A percentile compares a stretch with the other conserved stretches of the same genome.
Evolutionary conservation across 2,329 filamentous ascomycete species (phyloP).

Genomic region (Stagonosporopsis cucurbitacearum): DNA sequence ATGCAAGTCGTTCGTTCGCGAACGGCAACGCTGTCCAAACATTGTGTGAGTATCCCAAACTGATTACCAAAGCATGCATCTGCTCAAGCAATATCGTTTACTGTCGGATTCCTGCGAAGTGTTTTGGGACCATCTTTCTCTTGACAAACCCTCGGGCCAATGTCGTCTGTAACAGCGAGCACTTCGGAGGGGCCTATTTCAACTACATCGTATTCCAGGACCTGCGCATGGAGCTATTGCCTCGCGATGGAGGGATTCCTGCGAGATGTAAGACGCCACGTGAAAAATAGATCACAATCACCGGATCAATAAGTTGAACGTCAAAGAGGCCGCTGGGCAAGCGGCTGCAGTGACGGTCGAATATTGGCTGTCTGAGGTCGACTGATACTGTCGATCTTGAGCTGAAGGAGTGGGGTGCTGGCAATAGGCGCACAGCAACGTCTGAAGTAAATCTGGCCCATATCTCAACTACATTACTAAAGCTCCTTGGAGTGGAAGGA

Average conservation of each 20-base stretch:
- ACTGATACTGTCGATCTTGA: neutral
- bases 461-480: neutral
- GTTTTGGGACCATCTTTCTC: too few species aligned
- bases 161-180: conserved; percentile 1
- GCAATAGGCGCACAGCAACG: neutral
- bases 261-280: neutral
- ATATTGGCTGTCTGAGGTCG: neutral
- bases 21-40: too few species aligned
- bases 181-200: neutral
- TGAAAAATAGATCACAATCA: neutral
- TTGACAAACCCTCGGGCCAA: neutral
- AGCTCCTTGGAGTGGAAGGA: neutral
- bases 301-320: neutral
- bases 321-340: neutral
- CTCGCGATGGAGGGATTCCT: neutral
- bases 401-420: neutral
- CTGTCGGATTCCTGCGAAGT: too few species aligned
- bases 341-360: neutral
- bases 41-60: neutral
- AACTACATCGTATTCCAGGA: neutral
- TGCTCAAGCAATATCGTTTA: too few species aligned
- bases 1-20: too few species aligned
- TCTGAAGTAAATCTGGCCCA: neutral
- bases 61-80: neutral
- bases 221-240: neutral